Percentiles rank a stretch among this genome's conserved stretches.
These are phyloP conservation scores for Solanum medicagineum DNA, from an alignment of 257 asterid species.

Conservation along the genomic window DNA sequence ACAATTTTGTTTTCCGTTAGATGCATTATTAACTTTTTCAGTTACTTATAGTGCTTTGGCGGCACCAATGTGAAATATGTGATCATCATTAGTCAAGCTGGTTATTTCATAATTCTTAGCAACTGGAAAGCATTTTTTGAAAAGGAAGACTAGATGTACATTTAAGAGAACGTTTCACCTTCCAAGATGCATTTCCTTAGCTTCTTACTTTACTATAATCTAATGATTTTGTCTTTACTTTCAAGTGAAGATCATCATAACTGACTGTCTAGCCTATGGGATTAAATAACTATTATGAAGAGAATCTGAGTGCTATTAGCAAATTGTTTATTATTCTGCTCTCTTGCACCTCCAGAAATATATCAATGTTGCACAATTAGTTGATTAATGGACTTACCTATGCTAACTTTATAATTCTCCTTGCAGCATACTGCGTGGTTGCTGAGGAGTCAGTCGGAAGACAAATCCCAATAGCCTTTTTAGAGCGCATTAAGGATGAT, in stretches of 20 bases:
- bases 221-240: not conserved
- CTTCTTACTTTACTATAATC: not conserved
- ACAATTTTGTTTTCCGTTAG: not conserved
- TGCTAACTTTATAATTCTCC: not conserved
- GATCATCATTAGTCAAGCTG: not conserved
- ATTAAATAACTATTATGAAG: not conserved
- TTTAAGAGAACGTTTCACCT: not conserved
- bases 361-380: not conserved
- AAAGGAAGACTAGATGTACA: not conserved
- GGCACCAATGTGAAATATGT: not conserved
- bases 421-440: conserved; percentile 77
- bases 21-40: not conserved
- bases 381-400: not conserved
- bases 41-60: not conserved
- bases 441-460: conserved; percentile 86
- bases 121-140: not conserved
- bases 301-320: not conserved
- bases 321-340: not conserved
- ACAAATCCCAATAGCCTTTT: conserved; percentile 68
- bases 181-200: not conserved
- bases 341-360: not conserved
- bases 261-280: not conserved
- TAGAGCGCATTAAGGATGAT: conserved; percentile 75
- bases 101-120: not conserved
- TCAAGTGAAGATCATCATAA: not conserved